Base-by-base conservation (phyloP, 2,329 filamentous ascomycete genomes). In the Alternaria burnsii region DNA sequence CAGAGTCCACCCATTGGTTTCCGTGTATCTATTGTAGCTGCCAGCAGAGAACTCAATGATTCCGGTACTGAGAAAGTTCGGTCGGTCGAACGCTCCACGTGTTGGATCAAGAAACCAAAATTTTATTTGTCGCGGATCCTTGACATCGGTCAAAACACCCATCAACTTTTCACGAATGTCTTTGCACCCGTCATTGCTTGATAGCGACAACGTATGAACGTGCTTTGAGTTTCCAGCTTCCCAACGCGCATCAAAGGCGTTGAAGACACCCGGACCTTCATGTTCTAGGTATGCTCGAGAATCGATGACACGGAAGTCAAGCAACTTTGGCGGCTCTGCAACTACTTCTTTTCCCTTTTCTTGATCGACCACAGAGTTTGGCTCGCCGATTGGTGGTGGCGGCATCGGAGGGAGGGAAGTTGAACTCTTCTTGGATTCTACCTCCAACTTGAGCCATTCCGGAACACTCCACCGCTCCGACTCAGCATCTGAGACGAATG, bases 381-480 rank as follows among this genome's bases (percentile, higher is more conserved):
- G 51, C 28, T 58, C 59, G 16, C 61, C 63, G 2, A 41, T 32
- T 4, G 59, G 60, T 5, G 59, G 60, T 5, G 67, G 55, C 18
- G 67, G 59, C 26, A 67, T 55, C 5, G 65, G 61, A 16, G 69
- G 63, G 14, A 60, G 55, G n/a, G 55, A 42, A 12, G 40, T 64
- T 5, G 63, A 48, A 10, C 54, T 43, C 44, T 70, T 71, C n/a
- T 67, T 62, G 56, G 71, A 75, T 54, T 69, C 69, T 22, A 73
- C 63, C 26, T 78, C 72, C 14, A 57, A 59, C 10, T 60, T 59
- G 14, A 85, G 65, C 73, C 80, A 78, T 3, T 78, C 67, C 0
- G 83, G 76, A 5, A 82, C 77, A 12, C 82, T 70, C 83, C 84
- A 87, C 18, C 61, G 67, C 58, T 80, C 81, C 42, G 81, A 82